Conservation (phyloP, 2,329 filamentous ascomycete species). For the Ceratocystis diversiconidia region DNA sequence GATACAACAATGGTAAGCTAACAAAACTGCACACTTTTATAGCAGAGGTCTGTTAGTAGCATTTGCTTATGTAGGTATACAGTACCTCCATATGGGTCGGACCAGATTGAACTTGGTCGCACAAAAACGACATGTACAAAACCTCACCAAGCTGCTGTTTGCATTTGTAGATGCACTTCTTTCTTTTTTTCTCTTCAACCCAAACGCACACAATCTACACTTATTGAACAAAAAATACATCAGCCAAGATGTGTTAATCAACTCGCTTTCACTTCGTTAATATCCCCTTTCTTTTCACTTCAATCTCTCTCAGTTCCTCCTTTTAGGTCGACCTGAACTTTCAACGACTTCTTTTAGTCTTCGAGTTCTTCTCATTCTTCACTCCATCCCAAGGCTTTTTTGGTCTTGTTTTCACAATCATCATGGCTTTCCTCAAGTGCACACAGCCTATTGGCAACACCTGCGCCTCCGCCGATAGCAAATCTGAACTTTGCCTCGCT, state of each 20-base stretch:
- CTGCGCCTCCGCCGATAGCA: conserved; percentile 41
- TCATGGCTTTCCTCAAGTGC: conserved; percentile 64
- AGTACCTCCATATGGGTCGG: background rate
- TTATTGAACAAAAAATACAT: conserved; percentile 20
- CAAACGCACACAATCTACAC: background rate
- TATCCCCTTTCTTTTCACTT: background rate
- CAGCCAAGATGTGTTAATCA: conserved; percentile 47
- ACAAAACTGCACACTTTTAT: background rate
- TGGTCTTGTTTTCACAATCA: conserved; percentile 63
- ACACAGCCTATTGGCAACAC: conserved; percentile 48
- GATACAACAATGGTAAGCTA: too few species aligned
- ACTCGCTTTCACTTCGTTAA: conserved; percentile 22
- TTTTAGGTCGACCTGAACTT: conserved; percentile 54
- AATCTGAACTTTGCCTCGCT: conserved; percentile 71
- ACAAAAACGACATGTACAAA: background rate
- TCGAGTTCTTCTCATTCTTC: conserved; percentile 44
- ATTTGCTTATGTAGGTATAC: background rate
- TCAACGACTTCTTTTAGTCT: conserved; percentile 33
- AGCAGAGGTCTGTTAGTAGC: background rate
- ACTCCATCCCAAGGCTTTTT: conserved; percentile 49
- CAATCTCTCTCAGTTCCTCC: conserved; percentile 28
- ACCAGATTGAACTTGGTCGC: background rate
- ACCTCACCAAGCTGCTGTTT: background rate
- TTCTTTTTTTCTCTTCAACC: background rate
- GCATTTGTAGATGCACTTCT: background rate